Conservation (phyloP, 1,284 basidiomycete genomes). For the Irpex sp. region DNA sequence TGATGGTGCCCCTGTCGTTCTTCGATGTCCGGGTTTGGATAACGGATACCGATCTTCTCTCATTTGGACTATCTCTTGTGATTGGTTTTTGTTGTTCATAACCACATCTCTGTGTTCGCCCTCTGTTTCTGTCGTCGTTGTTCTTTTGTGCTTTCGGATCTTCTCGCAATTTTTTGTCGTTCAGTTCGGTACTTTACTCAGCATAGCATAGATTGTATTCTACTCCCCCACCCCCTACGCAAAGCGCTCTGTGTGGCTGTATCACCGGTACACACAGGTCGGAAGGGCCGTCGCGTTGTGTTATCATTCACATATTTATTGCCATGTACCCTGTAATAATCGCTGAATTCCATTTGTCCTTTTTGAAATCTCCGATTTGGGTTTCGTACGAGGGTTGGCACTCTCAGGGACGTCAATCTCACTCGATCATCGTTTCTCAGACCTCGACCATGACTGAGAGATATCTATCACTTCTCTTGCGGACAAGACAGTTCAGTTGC, state of each 20-base stretch:
- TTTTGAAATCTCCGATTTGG: neutral
- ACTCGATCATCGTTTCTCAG: no score
- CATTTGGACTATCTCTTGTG: constrained; percentile 24
- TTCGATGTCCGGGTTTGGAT: constrained; percentile 20
- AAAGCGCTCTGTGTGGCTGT: constrained; percentile 12
- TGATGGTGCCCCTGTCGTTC: constrained; percentile 7
- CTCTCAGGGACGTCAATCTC: neutral
- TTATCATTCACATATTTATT: constrained; percentile 30
- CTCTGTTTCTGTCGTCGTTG: constrained; percentile 24
- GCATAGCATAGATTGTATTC: constrained; percentile 48
- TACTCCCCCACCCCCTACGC: constrained; percentile 20
- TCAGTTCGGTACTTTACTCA: constrained; percentile 29
- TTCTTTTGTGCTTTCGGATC: constrained; percentile 24
- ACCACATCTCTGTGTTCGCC: neutral
- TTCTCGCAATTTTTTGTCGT: constrained; percentile 17
- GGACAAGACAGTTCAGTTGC: no score
- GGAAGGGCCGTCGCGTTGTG: constrained; percentile 23
- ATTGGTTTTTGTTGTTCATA: constrained; percentile 13
- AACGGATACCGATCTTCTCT: neutral
- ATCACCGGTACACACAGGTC: constrained; percentile 14
- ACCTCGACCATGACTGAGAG: no score
- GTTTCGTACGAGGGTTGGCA: neutral
- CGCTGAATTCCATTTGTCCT: constrained; percentile 6
- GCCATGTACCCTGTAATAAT: constrained; percentile 31
- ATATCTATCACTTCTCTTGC: no score